These are phyloP conservation scores for Penicillium manginii DNA, from an alignment of 495 filamentous ascomycete genomes.

Conservation along the genomic window DNA sequence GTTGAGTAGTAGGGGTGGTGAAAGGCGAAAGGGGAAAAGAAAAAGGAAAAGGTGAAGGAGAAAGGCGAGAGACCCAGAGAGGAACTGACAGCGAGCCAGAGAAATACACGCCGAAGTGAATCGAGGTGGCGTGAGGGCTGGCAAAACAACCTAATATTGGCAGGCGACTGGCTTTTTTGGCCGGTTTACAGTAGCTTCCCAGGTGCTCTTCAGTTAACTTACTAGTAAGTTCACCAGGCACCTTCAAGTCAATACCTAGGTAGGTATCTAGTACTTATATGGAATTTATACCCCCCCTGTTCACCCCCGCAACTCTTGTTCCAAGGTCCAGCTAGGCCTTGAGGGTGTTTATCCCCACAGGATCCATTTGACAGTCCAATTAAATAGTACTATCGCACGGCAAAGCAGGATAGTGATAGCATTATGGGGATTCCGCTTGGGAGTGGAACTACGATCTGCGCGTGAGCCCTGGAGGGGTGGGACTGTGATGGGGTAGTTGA, in stretches of 20 bases:
- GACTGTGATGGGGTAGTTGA: slow-evolving; percentile 18
- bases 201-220: no score
- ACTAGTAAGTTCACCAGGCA: no score
- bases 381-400: background rate
- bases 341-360: background rate
- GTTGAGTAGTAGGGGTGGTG: background rate
- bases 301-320: background rate
- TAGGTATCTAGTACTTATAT: no score
- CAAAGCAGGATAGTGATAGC: slow-evolving; percentile 1
- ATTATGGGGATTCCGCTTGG: slow-evolving; percentile 5
- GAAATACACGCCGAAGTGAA: background rate
- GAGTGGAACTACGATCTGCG: slow-evolving; percentile 24
- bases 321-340: no score
- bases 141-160: background rate
- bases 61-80: background rate
- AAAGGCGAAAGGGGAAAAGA: background rate
- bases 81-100: background rate
- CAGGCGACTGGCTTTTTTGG: no score
- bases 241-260: no score
- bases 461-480: slow-evolving; percentile 7
- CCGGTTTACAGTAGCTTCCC: no score
- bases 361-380: background rate
- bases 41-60: background rate
- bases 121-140: background rate
- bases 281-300: background rate